Conservation (phyloP, 176 grass and related monocot genomes). For the Eremochloa ophiuroides region DNA sequence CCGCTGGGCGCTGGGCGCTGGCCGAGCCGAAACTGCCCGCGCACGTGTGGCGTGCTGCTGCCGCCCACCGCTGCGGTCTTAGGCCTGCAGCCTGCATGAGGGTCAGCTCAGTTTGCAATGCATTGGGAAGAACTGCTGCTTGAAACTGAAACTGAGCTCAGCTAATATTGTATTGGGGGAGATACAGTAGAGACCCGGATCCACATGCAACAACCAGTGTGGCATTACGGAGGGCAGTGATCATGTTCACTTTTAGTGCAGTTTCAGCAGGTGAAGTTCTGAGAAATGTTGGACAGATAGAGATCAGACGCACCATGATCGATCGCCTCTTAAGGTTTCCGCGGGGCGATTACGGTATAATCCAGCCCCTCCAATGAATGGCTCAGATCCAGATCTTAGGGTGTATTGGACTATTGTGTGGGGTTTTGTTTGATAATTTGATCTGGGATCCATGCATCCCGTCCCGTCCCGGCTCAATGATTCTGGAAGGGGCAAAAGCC, state of each 20-base stretch:
- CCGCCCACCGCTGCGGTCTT: constrained; percentile 24
- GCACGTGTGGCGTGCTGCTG: constrained; percentile 18
- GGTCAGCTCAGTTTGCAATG: constrained; percentile 19
- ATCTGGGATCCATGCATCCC: constrained; percentile 24
- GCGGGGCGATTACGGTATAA: too few relatives aligned
- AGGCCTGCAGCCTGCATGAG: constrained; percentile 31
- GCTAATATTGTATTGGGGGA: constrained; percentile 25
- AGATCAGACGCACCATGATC: background rate
- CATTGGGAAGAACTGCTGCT: constrained; percentile 7
- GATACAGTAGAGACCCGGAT: constrained; percentile 49
- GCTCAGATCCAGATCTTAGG: constrained; percentile 40
- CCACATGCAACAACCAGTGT: constrained; percentile 13
- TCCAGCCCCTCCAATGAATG: background rate
- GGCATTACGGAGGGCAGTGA: constrained; percentile 9
- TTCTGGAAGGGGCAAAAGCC: constrained; percentile 43
- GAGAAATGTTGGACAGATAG: background rate
- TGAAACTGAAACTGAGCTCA: background rate
- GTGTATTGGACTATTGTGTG: background rate
- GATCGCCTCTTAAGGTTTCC: background rate
- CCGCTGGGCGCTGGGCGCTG: background rate
- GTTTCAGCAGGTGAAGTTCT: background rate
- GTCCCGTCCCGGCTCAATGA: constrained; percentile 24
- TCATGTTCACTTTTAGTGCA: constrained; percentile 19
- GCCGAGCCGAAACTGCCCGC: constrained; percentile 4
- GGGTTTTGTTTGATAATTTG: constrained; percentile 12